Evolutionary conservation across 2,329 filamentous ascomycete genomes (phyloP).

Genomic region (Epichloe baconii): DNA sequence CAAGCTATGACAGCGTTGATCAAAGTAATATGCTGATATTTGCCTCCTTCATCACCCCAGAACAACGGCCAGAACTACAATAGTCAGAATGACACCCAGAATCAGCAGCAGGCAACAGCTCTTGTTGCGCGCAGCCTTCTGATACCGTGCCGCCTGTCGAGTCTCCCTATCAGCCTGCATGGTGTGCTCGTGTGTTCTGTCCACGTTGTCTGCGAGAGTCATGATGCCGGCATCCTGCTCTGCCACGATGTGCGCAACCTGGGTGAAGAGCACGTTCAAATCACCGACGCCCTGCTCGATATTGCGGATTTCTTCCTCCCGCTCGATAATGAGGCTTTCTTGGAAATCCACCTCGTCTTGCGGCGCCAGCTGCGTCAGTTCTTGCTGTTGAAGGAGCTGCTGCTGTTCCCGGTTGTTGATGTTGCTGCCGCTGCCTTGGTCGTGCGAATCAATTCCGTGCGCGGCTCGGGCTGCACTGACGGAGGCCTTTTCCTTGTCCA

Average conservation of each 20-base stretch:
- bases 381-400: constrained; percentile 48
- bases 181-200: constrained; percentile 69
- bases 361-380: constrained; percentile 68
- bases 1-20: too few species aligned
- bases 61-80: constrained; percentile 78
- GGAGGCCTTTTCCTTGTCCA: constrained; percentile 86
- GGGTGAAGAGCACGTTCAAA: constrained; percentile 89
- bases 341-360: constrained; percentile 98
- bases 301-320: constrained; percentile 91
- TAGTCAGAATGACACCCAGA: constrained; percentile 73
- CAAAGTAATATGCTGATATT: too few species aligned
- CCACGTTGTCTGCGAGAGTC: constrained; percentile 78
- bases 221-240: constrained; percentile 84
- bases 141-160: constrained; percentile 74
- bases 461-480: constrained; percentile 72
- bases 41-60: constrained; percentile 41
- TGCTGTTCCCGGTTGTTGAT: constrained; percentile 23
- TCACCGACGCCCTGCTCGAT: constrained; percentile 95
- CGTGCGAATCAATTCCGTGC: constrained; percentile 42
- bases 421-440: constrained; percentile 10
- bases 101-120: constrained; percentile 86
- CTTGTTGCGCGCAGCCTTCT: constrained; percentile 91
- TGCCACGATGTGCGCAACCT: constrained; percentile 93
- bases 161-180: constrained; percentile 77
- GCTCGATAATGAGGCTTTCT: constrained; percentile 87